Evolutionary conservation across 257 asterid genomes (phyloP).

Genomic region (Solanum lycopersicoides): DNA sequence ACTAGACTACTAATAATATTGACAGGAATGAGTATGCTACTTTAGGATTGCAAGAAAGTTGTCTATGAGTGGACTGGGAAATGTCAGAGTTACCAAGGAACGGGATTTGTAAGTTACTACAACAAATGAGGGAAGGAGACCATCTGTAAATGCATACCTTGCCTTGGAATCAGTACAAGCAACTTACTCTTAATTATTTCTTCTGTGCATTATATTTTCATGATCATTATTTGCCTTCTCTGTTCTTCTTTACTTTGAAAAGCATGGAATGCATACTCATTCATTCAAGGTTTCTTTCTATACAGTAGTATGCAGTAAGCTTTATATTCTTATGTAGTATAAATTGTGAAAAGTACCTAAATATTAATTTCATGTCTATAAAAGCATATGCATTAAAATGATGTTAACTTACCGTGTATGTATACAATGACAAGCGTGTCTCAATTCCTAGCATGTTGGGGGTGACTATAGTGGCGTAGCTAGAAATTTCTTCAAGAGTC

Average conservation of each 20-base stretch:
- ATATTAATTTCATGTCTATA: background rate
- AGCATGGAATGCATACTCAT: background rate
- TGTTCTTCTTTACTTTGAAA: background rate
- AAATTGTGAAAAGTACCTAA: background rate
- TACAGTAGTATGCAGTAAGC: background rate
- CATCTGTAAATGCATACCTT: constrained; percentile 90
- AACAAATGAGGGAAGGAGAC: constrained; percentile 75
- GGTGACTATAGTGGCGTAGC: background rate
- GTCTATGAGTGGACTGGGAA: constrained; percentile 98
- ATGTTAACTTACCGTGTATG: no score
- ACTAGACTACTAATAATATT: background rate
- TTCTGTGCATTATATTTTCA: background rate
- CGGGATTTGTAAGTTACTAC: constrained; percentile 73
- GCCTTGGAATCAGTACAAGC: constrained; percentile 61
- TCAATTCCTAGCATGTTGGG: background rate
- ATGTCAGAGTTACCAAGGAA: constrained; percentile 89
- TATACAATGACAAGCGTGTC: background rate
- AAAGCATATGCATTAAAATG: no score
- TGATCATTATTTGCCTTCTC: background rate
- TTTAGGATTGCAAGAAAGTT: constrained; percentile 72
- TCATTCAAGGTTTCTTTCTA: background rate
- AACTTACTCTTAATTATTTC: background rate
- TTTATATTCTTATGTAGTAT: background rate
- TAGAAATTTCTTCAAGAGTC: background rate
- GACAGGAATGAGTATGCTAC: background rate